phyloP scores from a whole-genome alignment of 306 rosid species.

The Lathyrus oleraceus region DNA sequence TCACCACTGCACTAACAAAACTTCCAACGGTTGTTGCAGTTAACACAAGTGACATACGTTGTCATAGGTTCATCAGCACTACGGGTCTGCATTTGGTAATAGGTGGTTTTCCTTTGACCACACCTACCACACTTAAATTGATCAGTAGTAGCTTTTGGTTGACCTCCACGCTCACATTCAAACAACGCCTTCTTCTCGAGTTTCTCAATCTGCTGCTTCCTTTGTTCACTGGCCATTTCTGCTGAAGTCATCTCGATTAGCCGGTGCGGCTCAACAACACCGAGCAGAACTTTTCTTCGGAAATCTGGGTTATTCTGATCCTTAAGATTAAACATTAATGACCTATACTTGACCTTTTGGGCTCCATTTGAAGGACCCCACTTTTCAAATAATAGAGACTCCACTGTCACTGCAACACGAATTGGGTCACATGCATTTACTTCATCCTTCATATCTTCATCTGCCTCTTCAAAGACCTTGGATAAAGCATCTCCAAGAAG shows the following conservation, averaged over 20 bases:
- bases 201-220: constrained; percentile 70
- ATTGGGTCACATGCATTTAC: constrained; percentile 78
- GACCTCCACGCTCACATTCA: constrained; percentile 79
- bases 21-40: constrained; percentile 95
- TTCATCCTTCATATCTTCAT: constrained; percentile 50
- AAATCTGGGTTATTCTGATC: constrained; percentile 92
- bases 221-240: constrained; percentile 94
- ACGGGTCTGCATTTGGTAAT: constrained; percentile 98
- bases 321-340: constrained; percentile 88
- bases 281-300: constrained; percentile 86
- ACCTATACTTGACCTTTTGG: constrained; percentile 87
- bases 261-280: constrained; percentile 63
- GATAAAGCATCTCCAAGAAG: constrained; percentile 76
- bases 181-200: constrained; percentile 73
- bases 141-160: constrained; percentile 81
- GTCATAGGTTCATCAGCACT: constrained; percentile 99
- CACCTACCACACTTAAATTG: constrained; percentile 92
- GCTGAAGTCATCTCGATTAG: constrained; percentile 69
- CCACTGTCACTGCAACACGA: constrained; percentile 84
- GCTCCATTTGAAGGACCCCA: constrained; percentile 95
- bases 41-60: constrained; percentile 85
- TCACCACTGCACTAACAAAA: constrained; percentile 68
- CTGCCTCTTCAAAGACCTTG: constrained; percentile 69
- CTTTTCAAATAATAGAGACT: constrained; percentile 75
- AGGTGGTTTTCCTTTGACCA: constrained; percentile 86